Evolutionary conservation across 1,284 basidiomycete genomes (phyloP).

Genomic region (Afroboletus lepidellus): DNA sequence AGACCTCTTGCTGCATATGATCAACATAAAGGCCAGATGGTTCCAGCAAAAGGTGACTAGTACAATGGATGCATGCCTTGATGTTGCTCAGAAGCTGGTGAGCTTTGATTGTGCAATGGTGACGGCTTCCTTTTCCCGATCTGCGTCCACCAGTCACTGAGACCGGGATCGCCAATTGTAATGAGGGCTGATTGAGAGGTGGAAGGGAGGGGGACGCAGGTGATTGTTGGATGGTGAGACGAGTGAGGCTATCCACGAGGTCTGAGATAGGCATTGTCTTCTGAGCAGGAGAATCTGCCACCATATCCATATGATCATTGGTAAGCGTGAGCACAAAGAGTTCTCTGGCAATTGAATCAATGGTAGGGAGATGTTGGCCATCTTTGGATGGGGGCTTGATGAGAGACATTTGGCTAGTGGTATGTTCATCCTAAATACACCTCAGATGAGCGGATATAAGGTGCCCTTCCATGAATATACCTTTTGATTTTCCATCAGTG

Average conservation of each 20-base stretch:
- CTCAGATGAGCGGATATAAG: not conserved
- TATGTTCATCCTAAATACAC: not conserved
- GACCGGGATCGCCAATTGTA: too few relatives aligned
- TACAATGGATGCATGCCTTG: not conserved
- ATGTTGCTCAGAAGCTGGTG: not conserved
- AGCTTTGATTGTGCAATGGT: not conserved
- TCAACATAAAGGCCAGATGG: not conserved
- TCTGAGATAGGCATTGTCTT: not conserved
- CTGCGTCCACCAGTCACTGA: too few relatives aligned
- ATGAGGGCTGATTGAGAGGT: not conserved
- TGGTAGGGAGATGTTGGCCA: too few relatives aligned
- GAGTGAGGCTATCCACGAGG: not conserved
- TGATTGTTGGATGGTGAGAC: not conserved
- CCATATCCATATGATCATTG: not conserved
- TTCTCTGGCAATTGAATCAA: not conserved
- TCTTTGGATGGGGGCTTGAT: too few relatives aligned
- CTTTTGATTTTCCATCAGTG: too few relatives aligned
- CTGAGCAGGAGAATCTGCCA: not conserved
- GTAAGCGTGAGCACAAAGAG: not conserved
- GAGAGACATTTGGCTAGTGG: too few relatives aligned
- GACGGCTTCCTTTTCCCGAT: too few relatives aligned
- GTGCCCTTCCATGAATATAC: not conserved
- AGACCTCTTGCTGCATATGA: not conserved
- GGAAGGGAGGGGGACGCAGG: not conserved
- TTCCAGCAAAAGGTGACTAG: not conserved